A percentile compares a stretch with the other conserved stretches of the same genome.
Conservation (phyloP, 2,329 filamentous ascomycete species). For the Diaporthe velutina region DNA sequence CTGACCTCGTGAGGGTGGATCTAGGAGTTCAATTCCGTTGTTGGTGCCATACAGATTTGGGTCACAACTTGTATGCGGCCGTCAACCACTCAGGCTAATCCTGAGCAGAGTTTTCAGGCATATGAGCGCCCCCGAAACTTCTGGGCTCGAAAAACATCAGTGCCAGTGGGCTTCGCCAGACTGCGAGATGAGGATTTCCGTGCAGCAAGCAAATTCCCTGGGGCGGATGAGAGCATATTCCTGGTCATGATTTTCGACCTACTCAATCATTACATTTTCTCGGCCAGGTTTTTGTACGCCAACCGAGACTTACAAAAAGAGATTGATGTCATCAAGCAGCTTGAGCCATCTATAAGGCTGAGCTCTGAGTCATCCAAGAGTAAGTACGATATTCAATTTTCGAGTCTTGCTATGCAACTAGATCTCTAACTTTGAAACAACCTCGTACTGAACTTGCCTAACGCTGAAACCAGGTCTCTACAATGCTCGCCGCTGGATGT, state of each 20-base stretch:
- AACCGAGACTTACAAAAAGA: neutral
- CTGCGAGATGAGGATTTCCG: neutral
- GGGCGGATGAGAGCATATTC: neutral
- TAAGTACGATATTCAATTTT: neutral
- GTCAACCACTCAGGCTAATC: too few species aligned
- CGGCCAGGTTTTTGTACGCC: neutral
- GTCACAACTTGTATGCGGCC: neutral
- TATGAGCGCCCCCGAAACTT: neutral
- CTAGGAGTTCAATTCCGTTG: neutral
- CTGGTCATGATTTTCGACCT: neutral
- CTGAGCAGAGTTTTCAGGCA: neutral
- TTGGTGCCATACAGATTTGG: neutral
- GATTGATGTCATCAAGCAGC: neutral
- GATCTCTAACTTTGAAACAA: too few species aligned
- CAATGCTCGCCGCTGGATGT: constrained; percentile 1
- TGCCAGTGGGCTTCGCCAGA: neutral
- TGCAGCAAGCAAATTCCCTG: neutral
- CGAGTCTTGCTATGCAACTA: neutral
- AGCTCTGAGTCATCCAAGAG: neutral
- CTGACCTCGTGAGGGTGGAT: neutral
- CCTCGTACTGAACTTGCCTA: too few species aligned
- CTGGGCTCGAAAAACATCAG: neutral
- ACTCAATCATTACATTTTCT: neutral
- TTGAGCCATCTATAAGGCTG: neutral
- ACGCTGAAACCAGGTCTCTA: neutral